Evolutionary conservation across 495 filamentous ascomycete species (phyloP).

Genomic region (Talaromyces liani): DNA sequence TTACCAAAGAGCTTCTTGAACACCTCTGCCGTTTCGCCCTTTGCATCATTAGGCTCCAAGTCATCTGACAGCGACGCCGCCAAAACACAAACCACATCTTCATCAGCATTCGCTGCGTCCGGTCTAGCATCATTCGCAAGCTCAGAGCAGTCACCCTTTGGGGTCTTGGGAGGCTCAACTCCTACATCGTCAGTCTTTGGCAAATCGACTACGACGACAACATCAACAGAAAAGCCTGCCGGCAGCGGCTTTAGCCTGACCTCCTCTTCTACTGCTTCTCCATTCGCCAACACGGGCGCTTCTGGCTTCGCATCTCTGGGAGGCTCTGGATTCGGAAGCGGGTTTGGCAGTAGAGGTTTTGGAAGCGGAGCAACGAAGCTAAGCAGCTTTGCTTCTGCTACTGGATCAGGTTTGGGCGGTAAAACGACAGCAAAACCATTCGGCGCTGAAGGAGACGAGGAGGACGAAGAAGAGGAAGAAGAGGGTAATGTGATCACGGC

Average conservation of each 20-base stretch:
- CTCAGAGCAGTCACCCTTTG: conserved; percentile 51
- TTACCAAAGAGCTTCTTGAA: conserved; percentile 46
- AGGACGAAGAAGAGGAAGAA: conserved; percentile 41
- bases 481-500: conserved; percentile 39
- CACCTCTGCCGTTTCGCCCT: conserved; percentile 43
- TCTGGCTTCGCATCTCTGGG: conserved; percentile 29
- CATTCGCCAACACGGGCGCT: conserved; percentile 21
- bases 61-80: conserved; percentile 12
- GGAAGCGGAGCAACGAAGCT: conserved; percentile 37
- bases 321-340: conserved; percentile 47
- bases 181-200: conserved; percentile 31
- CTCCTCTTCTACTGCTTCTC: conserved; percentile 10
- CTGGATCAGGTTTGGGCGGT: conserved; percentile 41
- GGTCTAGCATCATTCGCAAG: conserved; percentile 43
- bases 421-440: conserved; percentile 58
- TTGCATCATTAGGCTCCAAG: conserved; percentile 30
- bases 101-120: conserved; percentile 48
- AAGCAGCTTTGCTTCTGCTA: conserved; percentile 62
- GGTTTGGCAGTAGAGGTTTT: conserved; percentile 37
- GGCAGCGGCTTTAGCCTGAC: conserved; percentile 11
- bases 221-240: conserved; percentile 14
- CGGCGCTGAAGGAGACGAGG: conserved; percentile 59
- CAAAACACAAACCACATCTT: conserved; percentile 26
- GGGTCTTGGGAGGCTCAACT: conserved; percentile 34
- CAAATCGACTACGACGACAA: conserved; percentile 12